phyloP scores from a whole-genome alignment of 805 yeast species.

The Cyberlindnera galapagoensis region DNA sequence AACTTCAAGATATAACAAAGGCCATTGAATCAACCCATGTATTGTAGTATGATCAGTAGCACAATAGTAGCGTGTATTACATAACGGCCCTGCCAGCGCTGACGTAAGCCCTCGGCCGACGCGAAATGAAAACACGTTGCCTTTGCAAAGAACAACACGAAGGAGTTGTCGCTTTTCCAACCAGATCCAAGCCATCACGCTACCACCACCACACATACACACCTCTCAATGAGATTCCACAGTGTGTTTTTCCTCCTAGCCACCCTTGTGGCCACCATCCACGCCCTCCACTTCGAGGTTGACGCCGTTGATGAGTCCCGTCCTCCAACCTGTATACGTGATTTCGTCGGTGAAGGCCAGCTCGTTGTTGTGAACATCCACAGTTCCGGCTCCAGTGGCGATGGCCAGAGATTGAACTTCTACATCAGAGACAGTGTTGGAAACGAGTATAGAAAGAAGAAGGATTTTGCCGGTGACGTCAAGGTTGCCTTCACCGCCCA shows the following conservation, averaged over 20 bases:
- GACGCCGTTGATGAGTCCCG: constrained; percentile 38
- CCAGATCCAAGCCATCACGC: too few relatives aligned
- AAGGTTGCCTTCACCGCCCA: constrained; percentile 83
- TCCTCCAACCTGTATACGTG: constrained; percentile 81
- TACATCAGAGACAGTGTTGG: constrained; percentile 72
- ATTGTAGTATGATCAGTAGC: too few relatives aligned
- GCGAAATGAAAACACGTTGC: too few relatives aligned
- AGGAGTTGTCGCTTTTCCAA: too few relatives aligned
- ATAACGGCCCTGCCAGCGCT: too few relatives aligned
- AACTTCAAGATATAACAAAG: too few relatives aligned
- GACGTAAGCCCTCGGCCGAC: too few relatives aligned
- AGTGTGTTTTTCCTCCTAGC: constrained; percentile 10
- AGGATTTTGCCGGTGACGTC: constrained; percentile 65
- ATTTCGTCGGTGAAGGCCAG: constrained; percentile 79
- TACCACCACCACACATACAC: constrained; percentile 1
- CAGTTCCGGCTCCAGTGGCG: constrained; percentile 71
- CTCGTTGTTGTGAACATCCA: constrained; percentile 79
- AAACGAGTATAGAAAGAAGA: constrained; percentile 75
- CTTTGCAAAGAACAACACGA: too few relatives aligned
- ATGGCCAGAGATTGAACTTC: constrained; percentile 77
- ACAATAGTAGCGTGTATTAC: too few relatives aligned
- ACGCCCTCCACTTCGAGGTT: constrained; percentile 46
- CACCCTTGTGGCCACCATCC: constrained; percentile 15
- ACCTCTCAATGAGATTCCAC: constrained; percentile 12
- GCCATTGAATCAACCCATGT: too few relatives aligned